phyloP scores from a whole-genome alignment of 2,329 filamentous ascomycete genomes.

The Diplodia intermedia region DNA sequence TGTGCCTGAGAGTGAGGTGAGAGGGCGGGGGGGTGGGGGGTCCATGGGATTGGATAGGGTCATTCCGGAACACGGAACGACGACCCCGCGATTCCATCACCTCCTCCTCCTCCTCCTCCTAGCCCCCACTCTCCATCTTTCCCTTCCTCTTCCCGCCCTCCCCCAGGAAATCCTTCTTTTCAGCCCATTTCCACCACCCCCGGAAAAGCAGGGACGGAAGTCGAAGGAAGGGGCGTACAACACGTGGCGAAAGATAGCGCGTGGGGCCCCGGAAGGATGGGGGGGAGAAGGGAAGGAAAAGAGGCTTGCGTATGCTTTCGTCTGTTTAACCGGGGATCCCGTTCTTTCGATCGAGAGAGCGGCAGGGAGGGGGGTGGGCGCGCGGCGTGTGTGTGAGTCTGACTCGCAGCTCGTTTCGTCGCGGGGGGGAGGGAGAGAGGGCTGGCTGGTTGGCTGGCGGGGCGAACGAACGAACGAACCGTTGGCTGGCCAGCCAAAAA shows the following conservation, averaged over 20 bases:
- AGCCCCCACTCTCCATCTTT: not conserved
- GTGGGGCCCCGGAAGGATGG: not conserved
- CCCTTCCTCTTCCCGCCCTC: no score
- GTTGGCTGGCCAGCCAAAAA: no score
- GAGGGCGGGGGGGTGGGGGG: no score
- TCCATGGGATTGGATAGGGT: not conserved
- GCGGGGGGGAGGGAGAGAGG: no score
- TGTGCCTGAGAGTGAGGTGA: no score
- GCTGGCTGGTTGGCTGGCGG: no score
- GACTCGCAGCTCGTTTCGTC: no score
- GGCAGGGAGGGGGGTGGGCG: not conserved
- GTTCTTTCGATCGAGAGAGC: not conserved
- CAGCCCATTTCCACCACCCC: no score
- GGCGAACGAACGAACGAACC: no score
- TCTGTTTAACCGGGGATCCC: not conserved
- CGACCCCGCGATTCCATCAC: no score
- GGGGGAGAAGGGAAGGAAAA: not conserved
- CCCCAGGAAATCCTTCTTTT: not conserved
- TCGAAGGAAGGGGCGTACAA: not conserved
- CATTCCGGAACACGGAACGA: not conserved
- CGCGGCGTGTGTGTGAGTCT: no score
- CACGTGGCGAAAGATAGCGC: not conserved
- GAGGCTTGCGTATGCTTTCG: not conserved
- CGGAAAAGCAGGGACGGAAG: not conserved
- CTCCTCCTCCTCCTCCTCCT: not conserved